phyloP scores from a whole-genome alignment of 345 rosid species.

The Carallia pectinifolia region DNA sequence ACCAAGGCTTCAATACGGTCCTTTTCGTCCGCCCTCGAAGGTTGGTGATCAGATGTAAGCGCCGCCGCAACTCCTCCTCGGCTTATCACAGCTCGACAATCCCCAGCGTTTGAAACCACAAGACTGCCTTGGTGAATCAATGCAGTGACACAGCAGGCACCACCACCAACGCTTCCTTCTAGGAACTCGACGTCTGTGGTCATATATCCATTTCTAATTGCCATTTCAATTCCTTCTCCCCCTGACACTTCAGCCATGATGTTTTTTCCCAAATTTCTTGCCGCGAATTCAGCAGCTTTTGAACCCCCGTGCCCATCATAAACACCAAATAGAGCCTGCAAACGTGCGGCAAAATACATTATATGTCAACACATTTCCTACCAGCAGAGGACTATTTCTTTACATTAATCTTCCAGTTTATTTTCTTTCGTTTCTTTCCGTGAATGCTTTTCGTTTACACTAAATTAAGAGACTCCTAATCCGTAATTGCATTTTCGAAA shows the following conservation, averaged over 20 bases:
- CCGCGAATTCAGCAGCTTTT: conserved; percentile 78
- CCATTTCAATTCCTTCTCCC: conserved; percentile 31
- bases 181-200: conserved; percentile 63
- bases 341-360: background rate
- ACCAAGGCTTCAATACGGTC: conserved; percentile 68
- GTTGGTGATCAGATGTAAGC: conserved; percentile 74
- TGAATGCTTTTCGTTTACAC: too few species aligned
- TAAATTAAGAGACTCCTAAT: too few species aligned
- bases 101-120: conserved; percentile 73
- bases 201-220: conserved; percentile 54
- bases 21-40: conserved; percentile 58
- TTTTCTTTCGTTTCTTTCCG: background rate
- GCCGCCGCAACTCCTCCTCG: conserved; percentile 70
- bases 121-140: conserved; percentile 52
- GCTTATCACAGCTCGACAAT: conserved; percentile 80
- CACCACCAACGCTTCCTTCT: conserved; percentile 46
- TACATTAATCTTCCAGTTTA: too few species aligned
- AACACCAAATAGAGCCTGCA: conserved; percentile 78
- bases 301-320: conserved; percentile 89
- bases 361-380: background rate
- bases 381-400: too few species aligned
- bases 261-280: conserved; percentile 56
- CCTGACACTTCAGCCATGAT: conserved; percentile 23
- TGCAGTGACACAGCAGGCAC: conserved; percentile 83
- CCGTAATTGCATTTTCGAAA: too few species aligned